These are phyloP conservation scores for Pelargonium nanum DNA, from an alignment of 345 rosid species.

Conservation along the genomic window DNA sequence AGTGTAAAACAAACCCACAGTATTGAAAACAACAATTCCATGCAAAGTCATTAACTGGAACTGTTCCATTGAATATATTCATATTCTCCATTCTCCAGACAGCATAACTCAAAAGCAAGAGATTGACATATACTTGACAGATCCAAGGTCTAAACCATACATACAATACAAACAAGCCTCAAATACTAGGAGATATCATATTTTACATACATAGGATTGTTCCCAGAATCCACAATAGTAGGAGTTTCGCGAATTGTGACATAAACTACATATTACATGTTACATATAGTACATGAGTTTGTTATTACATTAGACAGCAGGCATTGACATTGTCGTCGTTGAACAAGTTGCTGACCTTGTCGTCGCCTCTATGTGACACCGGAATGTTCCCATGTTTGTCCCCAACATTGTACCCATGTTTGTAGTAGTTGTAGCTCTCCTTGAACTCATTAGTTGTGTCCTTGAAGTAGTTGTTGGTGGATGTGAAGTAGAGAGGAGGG, in stretches of 20 bases:
- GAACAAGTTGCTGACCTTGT: conserved; percentile 85
- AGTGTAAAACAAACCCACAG: no score
- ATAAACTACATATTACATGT: no score
- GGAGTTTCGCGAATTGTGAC: no score
- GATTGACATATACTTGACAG: background rate
- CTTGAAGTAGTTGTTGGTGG: conserved; percentile 43
- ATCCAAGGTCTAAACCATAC: background rate
- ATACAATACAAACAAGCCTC: background rate
- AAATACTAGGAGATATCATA: no score
- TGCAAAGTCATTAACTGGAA: background rate
- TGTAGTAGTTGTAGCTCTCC: conserved; percentile 74
- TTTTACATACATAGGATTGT: no score
- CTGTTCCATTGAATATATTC: background rate
- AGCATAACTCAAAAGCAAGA: background rate
- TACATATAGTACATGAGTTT: no score
- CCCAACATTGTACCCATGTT: conserved; percentile 65
- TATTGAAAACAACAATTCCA: background rate
- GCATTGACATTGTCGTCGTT: conserved; percentile 88
- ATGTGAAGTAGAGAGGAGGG: conserved; percentile 74
- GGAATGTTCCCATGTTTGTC: conserved; percentile 66
- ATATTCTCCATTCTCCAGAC: background rate
- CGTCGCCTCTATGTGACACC: conserved; percentile 64
- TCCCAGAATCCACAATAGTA: no score
- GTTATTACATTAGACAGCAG: conserved; percentile 73
- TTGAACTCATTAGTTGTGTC: conserved; percentile 77